These are phyloP conservation scores for Samsoniella hepiali DNA, from an alignment of 2,329 filamentous ascomycete species.

Conservation along the genomic window DNA sequence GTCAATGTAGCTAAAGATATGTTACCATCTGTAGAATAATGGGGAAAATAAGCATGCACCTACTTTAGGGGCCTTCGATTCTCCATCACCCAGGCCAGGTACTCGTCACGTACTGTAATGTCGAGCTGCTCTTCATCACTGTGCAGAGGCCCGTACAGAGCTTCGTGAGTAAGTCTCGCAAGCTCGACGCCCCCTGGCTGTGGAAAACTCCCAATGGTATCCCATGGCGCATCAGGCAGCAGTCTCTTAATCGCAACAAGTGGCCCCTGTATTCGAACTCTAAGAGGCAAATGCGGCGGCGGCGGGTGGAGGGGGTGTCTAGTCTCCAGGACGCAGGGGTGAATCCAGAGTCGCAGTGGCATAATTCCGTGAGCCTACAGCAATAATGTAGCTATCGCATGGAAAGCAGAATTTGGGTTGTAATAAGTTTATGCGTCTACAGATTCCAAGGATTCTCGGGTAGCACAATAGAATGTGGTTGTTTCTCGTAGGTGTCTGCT, in stretches of 20 bases:
- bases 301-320: background rate
- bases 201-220: background rate
- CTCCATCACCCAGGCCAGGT: background rate
- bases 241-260: background rate
- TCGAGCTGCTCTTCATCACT: too few relatives aligned
- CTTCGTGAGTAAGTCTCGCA: background rate
- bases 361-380: too few relatives aligned
- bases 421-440: too few relatives aligned
- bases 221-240: background rate
- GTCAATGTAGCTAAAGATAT: constrained; percentile 21
- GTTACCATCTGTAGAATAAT: too few relatives aligned
- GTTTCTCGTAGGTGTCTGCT: too few relatives aligned
- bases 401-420: too few relatives aligned
- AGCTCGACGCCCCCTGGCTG: background rate
- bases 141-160: background rate
- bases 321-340: background rate
- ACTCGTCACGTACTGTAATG: background rate
- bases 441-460: too few relatives aligned
- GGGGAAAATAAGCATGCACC: background rate
- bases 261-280: background rate
- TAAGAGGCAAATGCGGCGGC: background rate
- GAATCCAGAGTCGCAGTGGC: background rate
- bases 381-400: too few relatives aligned
- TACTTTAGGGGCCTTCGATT: background rate
- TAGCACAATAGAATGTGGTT: too few relatives aligned